Conservation (phyloP, 2,329 filamentous ascomycete species). For the Achaetomium macrosporum region DNA sequence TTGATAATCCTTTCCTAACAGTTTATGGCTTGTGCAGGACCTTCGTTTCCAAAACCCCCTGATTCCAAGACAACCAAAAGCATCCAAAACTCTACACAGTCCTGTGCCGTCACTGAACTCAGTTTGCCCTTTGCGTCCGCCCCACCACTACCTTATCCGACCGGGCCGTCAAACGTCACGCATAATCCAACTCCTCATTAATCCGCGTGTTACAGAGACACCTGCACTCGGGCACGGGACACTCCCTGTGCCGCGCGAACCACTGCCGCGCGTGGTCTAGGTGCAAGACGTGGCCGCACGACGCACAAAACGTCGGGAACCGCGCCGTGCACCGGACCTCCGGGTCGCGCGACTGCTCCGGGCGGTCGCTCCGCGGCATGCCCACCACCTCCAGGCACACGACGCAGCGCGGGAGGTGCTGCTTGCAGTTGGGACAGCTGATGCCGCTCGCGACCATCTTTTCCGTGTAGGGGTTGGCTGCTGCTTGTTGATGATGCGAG, state of each 20-base stretch:
- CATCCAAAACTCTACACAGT: too few relatives aligned
- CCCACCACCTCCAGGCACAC: slow-evolving; percentile 63
- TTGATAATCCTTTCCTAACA: too few relatives aligned
- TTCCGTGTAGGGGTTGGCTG: slow-evolving; percentile 50
- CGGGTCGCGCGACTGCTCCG: slow-evolving; percentile 38
- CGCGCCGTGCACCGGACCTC: slow-evolving; percentile 44
- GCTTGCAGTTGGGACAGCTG: slow-evolving; percentile 60
- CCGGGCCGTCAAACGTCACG: too few relatives aligned
- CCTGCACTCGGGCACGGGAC: slow-evolving; percentile 62
- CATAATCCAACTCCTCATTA: slow-evolving; percentile 54
- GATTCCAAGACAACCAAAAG: too few relatives aligned
- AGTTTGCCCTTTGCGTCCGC: too few relatives aligned
- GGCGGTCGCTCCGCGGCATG: slow-evolving; percentile 51
- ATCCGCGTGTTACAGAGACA: slow-evolving; percentile 59
- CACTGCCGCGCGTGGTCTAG: slow-evolving; percentile 62
- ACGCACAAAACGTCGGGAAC: slow-evolving; percentile 64
- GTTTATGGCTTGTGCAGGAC: too few relatives aligned
- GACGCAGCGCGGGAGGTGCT: slow-evolving; percentile 61
- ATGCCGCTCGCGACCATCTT: slow-evolving; percentile 54
- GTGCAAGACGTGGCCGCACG: slow-evolving; percentile 63
- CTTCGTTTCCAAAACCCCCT: too few relatives aligned
- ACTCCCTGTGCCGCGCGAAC: slow-evolving; percentile 60
- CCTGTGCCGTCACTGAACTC: too few relatives aligned
- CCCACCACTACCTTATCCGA: too few relatives aligned
- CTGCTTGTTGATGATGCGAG: slow-evolving; percentile 14